Percentiles rank a stretch among this genome's conserved stretches.
Evolutionary conservation across 148 eudicot species (phyloP).

Genomic region (Rhododendron ferrugineum): DNA sequence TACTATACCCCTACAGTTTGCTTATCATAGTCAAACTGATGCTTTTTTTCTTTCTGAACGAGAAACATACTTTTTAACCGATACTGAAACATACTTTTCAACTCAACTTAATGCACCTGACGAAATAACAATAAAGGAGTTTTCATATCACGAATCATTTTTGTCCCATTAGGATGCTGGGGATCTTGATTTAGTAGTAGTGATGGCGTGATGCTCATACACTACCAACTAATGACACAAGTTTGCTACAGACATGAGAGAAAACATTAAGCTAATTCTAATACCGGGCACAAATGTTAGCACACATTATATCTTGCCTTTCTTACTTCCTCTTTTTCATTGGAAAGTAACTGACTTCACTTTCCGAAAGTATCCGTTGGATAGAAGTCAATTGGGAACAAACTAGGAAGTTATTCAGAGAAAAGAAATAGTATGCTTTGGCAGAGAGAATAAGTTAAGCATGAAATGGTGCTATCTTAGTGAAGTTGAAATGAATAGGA

Average conservation of each 20-base stretch:
- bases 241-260: background rate
- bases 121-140: background rate
- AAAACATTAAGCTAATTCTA: background rate
- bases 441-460: background rate
- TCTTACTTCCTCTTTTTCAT: background rate
- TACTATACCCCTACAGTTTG: background rate
- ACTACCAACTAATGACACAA: background rate
- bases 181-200: background rate
- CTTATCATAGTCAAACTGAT: background rate
- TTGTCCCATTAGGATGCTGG: background rate
- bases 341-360: background rate
- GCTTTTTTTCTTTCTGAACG: background rate
- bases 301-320: background rate
- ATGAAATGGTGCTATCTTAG: background rate
- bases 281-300: background rate
- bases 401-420: background rate
- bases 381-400: background rate
- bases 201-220: background rate
- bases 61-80: background rate
- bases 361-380: background rate
- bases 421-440: background rate
- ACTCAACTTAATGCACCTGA: background rate
- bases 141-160: background rate
- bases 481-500: background rate
- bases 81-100: background rate